These are phyloP conservation scores for Lachancea kluyveri DNA, from an alignment of 805 yeast species.

Conservation along the genomic window DNA sequence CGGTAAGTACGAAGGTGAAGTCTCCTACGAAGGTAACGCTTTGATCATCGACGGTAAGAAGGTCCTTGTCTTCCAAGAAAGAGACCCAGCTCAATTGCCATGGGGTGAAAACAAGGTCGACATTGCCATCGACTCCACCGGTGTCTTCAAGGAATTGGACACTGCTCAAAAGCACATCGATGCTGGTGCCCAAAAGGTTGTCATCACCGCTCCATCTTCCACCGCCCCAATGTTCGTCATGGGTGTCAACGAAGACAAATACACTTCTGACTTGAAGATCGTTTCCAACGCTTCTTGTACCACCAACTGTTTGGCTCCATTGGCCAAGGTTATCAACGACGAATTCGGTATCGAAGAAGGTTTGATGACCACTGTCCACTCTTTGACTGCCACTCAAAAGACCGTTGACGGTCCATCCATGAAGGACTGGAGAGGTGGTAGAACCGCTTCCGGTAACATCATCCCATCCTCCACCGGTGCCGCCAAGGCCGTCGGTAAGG, in stretches of 20 bases:
- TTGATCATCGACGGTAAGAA: conserved; percentile 48
- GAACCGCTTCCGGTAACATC: conserved; percentile 71
- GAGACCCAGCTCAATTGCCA: conserved; percentile 63
- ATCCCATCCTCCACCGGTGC: conserved; percentile 75
- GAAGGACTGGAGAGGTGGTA: conserved; percentile 78
- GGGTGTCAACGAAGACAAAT: conserved; percentile 61
- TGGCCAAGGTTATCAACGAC: conserved; percentile 63
- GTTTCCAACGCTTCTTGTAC: conserved; percentile 70
- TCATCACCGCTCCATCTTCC: conserved; percentile 65
- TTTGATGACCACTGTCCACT: conserved; percentile 70
- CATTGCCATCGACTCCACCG: conserved; percentile 64
- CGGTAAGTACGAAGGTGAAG: conserved; percentile 57
- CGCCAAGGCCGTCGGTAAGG: conserved; percentile 72
- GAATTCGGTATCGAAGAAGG: conserved; percentile 65
- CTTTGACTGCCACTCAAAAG: conserved; percentile 67
- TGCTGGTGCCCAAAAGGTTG: conserved; percentile 69
- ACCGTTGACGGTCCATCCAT: conserved; percentile 74
- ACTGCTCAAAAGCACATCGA: conserved; percentile 63
- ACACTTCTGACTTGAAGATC: conserved; percentile 51
- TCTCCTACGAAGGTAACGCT: conserved; percentile 43
- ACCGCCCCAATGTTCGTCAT: conserved; percentile 71
- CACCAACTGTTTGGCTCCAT: conserved; percentile 70
- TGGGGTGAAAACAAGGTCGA: conserved; percentile 61
- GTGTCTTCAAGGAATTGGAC: conserved; percentile 61
- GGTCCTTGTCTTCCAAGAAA: conserved; percentile 51